Conservation (phyloP, 73 alveolate genomes). For the Paramecium primaurelia region DNA sequence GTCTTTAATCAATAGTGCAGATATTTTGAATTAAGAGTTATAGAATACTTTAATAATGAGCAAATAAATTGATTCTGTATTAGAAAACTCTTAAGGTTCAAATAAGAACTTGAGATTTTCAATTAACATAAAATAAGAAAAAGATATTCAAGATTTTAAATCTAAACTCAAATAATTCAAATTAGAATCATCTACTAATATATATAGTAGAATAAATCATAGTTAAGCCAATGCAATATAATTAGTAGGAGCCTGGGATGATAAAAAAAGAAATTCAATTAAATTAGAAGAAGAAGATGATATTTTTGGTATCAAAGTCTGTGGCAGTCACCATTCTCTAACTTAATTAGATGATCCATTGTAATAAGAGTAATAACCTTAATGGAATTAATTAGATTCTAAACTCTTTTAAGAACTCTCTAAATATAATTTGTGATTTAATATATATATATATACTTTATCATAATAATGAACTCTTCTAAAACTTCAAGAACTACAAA, state of each 20-base stretch:
- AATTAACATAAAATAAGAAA: not conserved
- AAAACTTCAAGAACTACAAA: not conserved
- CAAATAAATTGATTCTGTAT: not conserved
- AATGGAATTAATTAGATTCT: not conserved
- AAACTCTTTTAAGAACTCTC: not conserved
- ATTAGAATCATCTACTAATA: not conserved
- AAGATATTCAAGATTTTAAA: not conserved
- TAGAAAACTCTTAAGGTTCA: not conserved
- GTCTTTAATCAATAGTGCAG: not conserved
- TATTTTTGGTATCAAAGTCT: not conserved
- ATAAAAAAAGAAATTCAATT: not conserved
- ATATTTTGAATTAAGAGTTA: not conserved
- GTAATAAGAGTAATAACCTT: not conserved
- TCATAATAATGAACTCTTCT: not conserved
- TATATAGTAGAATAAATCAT: not conserved
- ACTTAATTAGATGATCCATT: not conserved
- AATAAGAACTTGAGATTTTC: not conserved
- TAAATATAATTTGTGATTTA: not conserved
- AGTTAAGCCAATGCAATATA: not conserved
- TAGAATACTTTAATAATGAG: not conserved
- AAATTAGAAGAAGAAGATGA: not conserved
- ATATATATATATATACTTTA: not conserved
- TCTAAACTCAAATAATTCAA: not conserved
- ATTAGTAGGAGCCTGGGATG: not conserved
- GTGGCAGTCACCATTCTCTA: conserved; percentile 22